phyloP scores from a whole-genome alignment of 805 yeast species.

The Saccharomycopsis sp. region DNA sequence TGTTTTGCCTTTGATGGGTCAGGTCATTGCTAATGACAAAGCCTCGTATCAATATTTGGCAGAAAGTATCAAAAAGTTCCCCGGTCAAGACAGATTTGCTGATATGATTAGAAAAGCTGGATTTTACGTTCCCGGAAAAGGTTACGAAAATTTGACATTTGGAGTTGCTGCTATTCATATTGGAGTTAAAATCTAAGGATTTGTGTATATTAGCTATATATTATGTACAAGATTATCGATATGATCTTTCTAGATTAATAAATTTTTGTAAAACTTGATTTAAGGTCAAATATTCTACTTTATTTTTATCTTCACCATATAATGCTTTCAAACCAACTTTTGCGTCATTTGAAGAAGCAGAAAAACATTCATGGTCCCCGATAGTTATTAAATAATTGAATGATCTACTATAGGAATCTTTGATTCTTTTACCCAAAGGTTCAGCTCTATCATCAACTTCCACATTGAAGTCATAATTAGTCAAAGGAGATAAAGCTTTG shows the following conservation, averaged over 20 bases:
- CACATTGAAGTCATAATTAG: constrained; percentile 47
- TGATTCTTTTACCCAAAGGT: constrained; percentile 71
- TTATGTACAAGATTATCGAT: background rate
- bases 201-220: background rate
- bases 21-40: constrained; percentile 87
- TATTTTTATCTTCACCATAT: constrained; percentile 27
- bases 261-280: constrained; percentile 47
- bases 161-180: constrained; percentile 95
- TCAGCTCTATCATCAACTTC: constrained; percentile 70
- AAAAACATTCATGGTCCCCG: constrained; percentile 73
- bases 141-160: constrained; percentile 88
- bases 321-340: constrained; percentile 10
- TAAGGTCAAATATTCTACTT: constrained; percentile 31
- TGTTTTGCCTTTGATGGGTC: constrained; percentile 88
- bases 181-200: constrained; percentile 53
- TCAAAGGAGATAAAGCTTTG: constrained; percentile 40
- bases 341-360: constrained; percentile 26
- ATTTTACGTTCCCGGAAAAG: constrained; percentile 66
- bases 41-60: constrained; percentile 95
- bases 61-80: constrained; percentile 87
- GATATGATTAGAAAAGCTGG: constrained; percentile 93
- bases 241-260: constrained; percentile 37
- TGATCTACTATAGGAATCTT: constrained; percentile 65
- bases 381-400: constrained; percentile 74
- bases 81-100: constrained; percentile 84